A percentile compares a stretch with the other conserved stretches of the same genome.
Evolutionary conservation across 73 alveolate genomes (phyloP).

Genomic region (Tetrahymena malaccensis): DNA sequence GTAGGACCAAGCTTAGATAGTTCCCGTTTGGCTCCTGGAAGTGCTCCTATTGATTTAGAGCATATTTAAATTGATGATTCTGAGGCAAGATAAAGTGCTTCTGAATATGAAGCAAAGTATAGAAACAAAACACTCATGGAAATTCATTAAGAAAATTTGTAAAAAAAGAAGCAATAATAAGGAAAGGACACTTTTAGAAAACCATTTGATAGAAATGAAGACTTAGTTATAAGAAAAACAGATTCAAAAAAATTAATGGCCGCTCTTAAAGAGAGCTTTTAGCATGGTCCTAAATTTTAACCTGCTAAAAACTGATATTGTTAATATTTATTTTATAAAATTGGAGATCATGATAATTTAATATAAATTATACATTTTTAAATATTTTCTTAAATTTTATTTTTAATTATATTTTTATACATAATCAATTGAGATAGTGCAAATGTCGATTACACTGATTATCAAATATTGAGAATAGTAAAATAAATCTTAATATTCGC

Average conservation of each 20-base stretch:
- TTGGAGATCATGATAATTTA: no score
- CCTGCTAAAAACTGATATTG: background rate
- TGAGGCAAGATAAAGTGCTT: background rate
- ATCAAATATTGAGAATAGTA: no score
- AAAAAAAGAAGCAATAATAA: background rate
- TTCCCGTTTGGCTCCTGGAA: background rate
- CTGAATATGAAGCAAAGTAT: background rate
- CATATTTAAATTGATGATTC: background rate
- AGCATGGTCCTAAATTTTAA: background rate
- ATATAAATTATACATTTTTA: no score
- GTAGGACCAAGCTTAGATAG: background rate
- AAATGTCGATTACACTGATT: no score
- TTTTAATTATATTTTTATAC: no score
- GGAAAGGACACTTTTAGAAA: background rate
- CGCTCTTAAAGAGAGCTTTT: background rate
- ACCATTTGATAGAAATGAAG: background rate
- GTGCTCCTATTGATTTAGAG: background rate
- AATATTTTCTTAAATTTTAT: no score
- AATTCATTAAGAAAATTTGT: background rate
- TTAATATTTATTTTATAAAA: no score
- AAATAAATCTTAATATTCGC: no score
- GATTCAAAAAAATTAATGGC: background rate
- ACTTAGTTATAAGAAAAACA: background rate
- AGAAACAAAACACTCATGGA: background rate
- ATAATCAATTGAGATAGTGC: no score